Evolutionary conservation across 192 early-diverging fungal species (phyloP).

Genomic region (Coemansia sp.): DNA sequence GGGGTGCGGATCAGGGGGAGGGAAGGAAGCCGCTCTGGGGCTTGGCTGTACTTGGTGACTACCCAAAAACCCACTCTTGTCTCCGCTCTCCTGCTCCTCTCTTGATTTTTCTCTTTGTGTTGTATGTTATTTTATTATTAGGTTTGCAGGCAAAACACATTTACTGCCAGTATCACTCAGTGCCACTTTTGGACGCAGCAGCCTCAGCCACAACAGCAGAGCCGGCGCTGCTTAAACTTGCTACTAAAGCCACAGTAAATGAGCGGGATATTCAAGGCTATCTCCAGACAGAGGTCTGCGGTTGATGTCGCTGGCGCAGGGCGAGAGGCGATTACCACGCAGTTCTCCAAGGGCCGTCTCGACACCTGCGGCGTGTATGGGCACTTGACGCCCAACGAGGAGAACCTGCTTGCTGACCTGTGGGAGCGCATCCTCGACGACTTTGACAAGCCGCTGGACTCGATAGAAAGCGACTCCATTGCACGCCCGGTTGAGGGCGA

Average conservation of each 20-base stretch:
- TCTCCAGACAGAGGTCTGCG: conserved; percentile 39
- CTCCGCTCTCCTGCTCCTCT: neutral
- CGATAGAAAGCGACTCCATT: conserved; percentile 34
- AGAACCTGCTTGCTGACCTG: conserved; percentile 45
- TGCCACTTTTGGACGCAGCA: neutral
- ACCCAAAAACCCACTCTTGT: neutral
- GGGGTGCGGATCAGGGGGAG: neutral
- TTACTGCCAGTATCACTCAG: neutral
- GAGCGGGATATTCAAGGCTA: conserved; percentile 46
- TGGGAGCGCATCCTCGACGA: conserved; percentile 47
- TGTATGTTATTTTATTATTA: neutral
- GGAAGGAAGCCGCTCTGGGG: neutral
- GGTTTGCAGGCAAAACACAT: neutral
- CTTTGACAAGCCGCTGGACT: conserved; percentile 46
- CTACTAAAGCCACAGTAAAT: conserved; percentile 13
- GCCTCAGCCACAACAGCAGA: neutral
- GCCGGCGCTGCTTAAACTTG: neutral
- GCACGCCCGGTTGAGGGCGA: conserved; percentile 32
- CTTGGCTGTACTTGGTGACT: neutral
- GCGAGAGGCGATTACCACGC: conserved; percentile 43
- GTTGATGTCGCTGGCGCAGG: conserved; percentile 31
- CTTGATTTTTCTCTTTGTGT: neutral
- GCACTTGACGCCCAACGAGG: conserved; percentile 35
- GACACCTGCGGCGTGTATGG: conserved; percentile 35
- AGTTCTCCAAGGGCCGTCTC: conserved; percentile 47